These are phyloP conservation scores for Ogataea henricii DNA, from an alignment of 805 yeast genomes.

Conservation along the genomic window DNA sequence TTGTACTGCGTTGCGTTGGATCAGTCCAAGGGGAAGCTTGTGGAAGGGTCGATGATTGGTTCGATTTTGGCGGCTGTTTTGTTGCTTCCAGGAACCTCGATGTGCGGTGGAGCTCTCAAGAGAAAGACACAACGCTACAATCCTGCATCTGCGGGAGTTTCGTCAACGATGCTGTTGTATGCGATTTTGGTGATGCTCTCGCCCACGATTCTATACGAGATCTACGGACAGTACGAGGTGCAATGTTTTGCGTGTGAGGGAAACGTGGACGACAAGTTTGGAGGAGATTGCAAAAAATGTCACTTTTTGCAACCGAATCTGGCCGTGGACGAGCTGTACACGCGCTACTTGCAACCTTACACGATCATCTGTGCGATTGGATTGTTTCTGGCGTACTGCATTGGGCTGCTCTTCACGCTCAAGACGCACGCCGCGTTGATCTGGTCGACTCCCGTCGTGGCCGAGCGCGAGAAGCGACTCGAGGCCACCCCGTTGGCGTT, in stretches of 20 bases:
- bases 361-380: constrained; percentile 77
- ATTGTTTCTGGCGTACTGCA: constrained; percentile 78
- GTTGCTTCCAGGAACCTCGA: constrained; percentile 88
- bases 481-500: constrained; percentile 9
- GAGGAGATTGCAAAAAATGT: constrained; percentile 63
- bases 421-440: constrained; percentile 96
- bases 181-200: constrained; percentile 90
- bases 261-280: constrained; percentile 9
- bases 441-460: constrained; percentile 72
- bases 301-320: constrained; percentile 78
- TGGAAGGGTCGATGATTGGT: constrained; percentile 95
- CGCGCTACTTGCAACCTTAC: constrained; percentile 75
- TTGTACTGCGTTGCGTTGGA: constrained; percentile 87
- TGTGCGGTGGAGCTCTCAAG: constrained; percentile 96
- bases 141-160: constrained; percentile 95
- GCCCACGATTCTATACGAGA: constrained; percentile 86
- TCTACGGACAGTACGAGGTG: constrained; percentile 84
- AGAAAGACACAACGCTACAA: constrained; percentile 94
- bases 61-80: constrained; percentile 90
- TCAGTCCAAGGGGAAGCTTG: constrained; percentile 83
- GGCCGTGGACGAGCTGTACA: constrained; percentile 66
- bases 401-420: constrained; percentile 90
- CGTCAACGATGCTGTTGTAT: constrained; percentile 91
- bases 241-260: constrained; percentile 60
- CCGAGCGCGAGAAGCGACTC: constrained; percentile 39